Percentiles rank a stretch among this genome's conserved stretches.
These are phyloP conservation scores for Chernovozyma aurita DNA, from an alignment of 1,139 yeast genomes.

Conservation along the genomic window DNA sequence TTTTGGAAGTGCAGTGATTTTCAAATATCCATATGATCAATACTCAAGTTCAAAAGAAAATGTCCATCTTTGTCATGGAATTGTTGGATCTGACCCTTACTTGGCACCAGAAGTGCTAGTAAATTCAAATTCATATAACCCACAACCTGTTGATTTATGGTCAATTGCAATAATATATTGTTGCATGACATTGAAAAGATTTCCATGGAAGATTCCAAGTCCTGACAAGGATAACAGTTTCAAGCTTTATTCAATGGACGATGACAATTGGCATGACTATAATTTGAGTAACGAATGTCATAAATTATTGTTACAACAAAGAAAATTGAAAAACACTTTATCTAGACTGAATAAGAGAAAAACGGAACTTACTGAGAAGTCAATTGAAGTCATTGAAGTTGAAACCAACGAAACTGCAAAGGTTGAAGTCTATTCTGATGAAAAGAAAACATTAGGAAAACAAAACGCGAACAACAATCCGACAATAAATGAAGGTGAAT, in stretches of 20 bases:
- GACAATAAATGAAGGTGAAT: background rate
- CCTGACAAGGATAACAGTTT: constrained; percentile 79
- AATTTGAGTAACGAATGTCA: constrained; percentile 47
- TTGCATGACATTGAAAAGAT: constrained; percentile 89
- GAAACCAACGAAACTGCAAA: constrained; percentile 5
- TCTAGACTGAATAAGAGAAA: constrained; percentile 42
- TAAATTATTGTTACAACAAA: constrained; percentile 41
- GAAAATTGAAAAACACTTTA: constrained; percentile 40
- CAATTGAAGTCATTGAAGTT: constrained; percentile 6
- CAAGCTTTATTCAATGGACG: constrained; percentile 54
- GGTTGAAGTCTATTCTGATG: constrained; percentile 9
- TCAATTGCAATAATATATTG: constrained; percentile 92
- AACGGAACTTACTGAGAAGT: constrained; percentile 15
- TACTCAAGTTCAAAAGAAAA: constrained; percentile 43
- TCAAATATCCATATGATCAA: constrained; percentile 82
- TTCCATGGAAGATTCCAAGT: constrained; percentile 96
- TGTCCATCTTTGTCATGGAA: constrained; percentile 81
- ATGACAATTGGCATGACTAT: constrained; percentile 51
- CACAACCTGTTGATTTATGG: constrained; percentile 94
- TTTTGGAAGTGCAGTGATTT: constrained; percentile 94
- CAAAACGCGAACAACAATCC: background rate
- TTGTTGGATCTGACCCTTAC: constrained; percentile 97
- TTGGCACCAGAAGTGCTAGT: constrained; percentile 92
- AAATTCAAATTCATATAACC: constrained; percentile 69
- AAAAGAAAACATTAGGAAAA: background rate